Percentiles rank a stretch among this genome's conserved stretches.
Evolutionary conservation across 139 green algal species (phyloP).

Genomic region (Gonium pectorale): DNA sequence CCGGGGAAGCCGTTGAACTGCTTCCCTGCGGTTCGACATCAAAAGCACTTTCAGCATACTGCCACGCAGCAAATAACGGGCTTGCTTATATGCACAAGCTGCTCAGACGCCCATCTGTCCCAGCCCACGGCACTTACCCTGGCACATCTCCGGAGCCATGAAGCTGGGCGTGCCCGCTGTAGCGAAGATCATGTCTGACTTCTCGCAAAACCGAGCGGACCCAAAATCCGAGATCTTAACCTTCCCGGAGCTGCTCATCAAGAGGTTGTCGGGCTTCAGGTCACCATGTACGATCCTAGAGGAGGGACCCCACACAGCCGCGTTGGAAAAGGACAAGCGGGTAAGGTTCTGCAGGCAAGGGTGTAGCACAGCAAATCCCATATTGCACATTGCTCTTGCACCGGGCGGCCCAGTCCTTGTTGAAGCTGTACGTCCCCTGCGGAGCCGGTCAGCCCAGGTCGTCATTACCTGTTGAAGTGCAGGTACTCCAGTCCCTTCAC

Average conservation of each 20-base stretch:
- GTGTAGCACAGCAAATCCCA: too few relatives aligned
- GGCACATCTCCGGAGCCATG: conserved; percentile 66
- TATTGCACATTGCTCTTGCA: too few relatives aligned
- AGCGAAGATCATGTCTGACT: conserved; percentile 34
- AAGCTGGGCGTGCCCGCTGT: conserved; percentile 61
- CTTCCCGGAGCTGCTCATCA: conserved; percentile 56
- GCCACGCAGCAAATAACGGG: too few relatives aligned
- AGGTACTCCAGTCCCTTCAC: conserved; percentile 55
- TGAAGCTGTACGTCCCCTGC: too few relatives aligned
- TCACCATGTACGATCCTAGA: conserved; percentile 60
- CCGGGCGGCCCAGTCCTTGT: too few relatives aligned
- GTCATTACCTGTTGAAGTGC: conserved; percentile 51
- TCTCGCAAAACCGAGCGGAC: conserved; percentile 40
- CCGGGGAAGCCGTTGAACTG: conserved; percentile 58
- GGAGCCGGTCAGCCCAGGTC: too few relatives aligned
- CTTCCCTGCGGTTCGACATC: conserved; percentile 11
- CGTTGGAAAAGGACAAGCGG: too few relatives aligned
- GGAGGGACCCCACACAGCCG: neutral
- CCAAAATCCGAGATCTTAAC: conserved; percentile 69
- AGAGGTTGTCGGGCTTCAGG: conserved; percentile 69
- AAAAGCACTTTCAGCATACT: too few relatives aligned
- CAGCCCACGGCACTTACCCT: neutral
- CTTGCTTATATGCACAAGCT: too few relatives aligned
- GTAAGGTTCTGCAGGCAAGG: too few relatives aligned
- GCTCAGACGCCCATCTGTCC: neutral